Percentiles rank a stretch among this genome's conserved stretches.
Conservation (phyloP, 2,329 filamentous ascomycete genomes). For the Calonectria hawksworthii region DNA sequence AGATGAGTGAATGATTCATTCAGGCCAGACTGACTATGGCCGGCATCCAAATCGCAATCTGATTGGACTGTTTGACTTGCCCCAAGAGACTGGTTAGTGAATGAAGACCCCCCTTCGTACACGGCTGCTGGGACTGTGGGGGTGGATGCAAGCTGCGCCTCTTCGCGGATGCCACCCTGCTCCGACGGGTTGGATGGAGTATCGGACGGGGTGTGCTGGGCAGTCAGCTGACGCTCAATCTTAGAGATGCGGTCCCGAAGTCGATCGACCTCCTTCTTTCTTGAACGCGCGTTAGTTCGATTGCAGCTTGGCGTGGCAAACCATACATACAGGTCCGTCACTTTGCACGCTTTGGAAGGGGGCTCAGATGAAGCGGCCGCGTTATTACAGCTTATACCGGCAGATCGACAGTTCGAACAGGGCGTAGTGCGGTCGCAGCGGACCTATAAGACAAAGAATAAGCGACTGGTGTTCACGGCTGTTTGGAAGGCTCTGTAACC, state of each 20-base stretch:
- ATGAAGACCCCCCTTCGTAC: constrained; percentile 38
- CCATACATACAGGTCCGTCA: neutral
- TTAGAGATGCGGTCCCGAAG: constrained; percentile 4
- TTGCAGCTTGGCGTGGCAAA: neutral
- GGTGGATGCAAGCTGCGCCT: neutral
- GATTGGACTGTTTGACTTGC: neutral
- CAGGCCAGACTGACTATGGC: neutral
- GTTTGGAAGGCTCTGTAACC: neutral
- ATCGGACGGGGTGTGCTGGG: neutral
- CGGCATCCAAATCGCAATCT: neutral
- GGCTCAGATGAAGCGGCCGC: neutral
- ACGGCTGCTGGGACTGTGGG: constrained; percentile 5
- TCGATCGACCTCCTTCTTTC: neutral
- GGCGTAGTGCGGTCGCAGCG: neutral
- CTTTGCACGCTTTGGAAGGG: neutral
- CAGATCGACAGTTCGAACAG: neutral
- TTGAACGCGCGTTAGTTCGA: neutral
- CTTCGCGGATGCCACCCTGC: neutral
- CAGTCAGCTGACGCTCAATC: constrained; percentile 24
- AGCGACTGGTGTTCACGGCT: neutral
- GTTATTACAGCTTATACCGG: neutral
- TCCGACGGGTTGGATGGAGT: neutral
- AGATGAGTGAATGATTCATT: neutral
- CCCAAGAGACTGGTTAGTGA: constrained; percentile 31
- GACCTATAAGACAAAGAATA: neutral